These are phyloP conservation scores for Backusella circina DNA, from an alignment of 192 early-diverging fungal species.

Conservation along the genomic window DNA sequence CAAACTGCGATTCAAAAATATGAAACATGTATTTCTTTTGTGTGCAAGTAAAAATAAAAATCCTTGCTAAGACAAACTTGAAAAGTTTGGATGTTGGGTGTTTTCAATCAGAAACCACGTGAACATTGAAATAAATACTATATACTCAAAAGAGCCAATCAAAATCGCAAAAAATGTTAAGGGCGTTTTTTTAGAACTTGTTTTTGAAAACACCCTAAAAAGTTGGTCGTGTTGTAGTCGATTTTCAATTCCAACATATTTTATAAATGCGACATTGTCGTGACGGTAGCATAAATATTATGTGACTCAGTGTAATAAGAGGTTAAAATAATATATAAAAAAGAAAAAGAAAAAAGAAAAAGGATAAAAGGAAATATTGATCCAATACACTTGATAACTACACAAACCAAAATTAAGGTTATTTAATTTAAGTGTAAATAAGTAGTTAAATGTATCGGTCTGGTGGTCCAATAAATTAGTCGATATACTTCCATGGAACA, in stretches of 20 bases:
- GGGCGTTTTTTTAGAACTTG: no score
- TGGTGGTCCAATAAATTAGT: not conserved
- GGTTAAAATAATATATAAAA: not conserved
- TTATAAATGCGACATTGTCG: not conserved
- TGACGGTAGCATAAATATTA: not conserved
- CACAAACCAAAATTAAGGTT: not conserved
- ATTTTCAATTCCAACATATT: not conserved
- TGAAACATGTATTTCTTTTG: not conserved
- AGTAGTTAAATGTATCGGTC: not conserved
- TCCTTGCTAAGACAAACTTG: no score
- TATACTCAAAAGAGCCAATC: no score
- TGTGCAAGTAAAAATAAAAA: not conserved
- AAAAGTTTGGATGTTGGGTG: no score
- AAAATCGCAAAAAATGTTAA: no score
- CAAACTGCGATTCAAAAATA: not conserved
- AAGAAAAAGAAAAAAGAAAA: not conserved
- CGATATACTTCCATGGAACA: not conserved
- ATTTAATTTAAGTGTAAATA: not conserved
- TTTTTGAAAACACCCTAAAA: no score
- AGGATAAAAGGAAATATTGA: not conserved
- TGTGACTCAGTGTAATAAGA: not conserved
- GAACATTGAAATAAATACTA: no score
- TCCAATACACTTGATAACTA: no score
- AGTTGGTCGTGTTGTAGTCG: no score
- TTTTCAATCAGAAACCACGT: no score